Base-by-base conservation (phyloP, 2,329 filamentous ascomycete genomes). In the Pseudogymnoascus sp. region DNA sequence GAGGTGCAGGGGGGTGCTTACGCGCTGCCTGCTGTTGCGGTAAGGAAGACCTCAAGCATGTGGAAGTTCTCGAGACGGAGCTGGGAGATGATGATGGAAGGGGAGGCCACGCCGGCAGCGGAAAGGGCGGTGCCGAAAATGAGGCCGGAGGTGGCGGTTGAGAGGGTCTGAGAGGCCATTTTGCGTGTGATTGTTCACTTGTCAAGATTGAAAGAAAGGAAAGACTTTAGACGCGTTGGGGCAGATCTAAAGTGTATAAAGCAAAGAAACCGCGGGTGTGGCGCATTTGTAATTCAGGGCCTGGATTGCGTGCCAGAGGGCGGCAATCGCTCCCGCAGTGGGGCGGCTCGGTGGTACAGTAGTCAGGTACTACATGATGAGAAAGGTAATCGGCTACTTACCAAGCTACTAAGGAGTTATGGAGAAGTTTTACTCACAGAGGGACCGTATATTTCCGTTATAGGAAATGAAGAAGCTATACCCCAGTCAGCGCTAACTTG, bases 41-140 rank as follows among this genome's bases (percentile, higher is more conserved):
- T 78, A 3, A 88, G 72, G 67, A 89, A 88, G 8, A 79, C 78
- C 72, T 87, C 80, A 31, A 86, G 70, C 86, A 89, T 88, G 70
- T 86, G 84, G 72, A 82, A 87, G 69, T 86, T 80, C 58, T 79
- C 73, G 52, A 87, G 75, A 25, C 76, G 78, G 74, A 89, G 79
- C 74, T 89, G 87, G 7, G 77, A 74, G 62, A 83, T 72, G 66
- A 89, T 85, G 55, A 86, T 77, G 0, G 79, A 74, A 0, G 86
- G 86, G 37, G 80, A 75, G 68, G 82, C 82, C 62, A 88, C 82
- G 31, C 85, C 85, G 1, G 85, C 79, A 3, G 79, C 80, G 33
- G 82, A 77, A 45, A 88, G 77, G 61, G 85, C 82, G 9, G 81
- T 81, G 55, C 87, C 87, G 66, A 88, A 88, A 52, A 79, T 76